phyloP scores from a whole-genome alignment of 176 grass and related monocot species.

The Avena sativa region DNA sequence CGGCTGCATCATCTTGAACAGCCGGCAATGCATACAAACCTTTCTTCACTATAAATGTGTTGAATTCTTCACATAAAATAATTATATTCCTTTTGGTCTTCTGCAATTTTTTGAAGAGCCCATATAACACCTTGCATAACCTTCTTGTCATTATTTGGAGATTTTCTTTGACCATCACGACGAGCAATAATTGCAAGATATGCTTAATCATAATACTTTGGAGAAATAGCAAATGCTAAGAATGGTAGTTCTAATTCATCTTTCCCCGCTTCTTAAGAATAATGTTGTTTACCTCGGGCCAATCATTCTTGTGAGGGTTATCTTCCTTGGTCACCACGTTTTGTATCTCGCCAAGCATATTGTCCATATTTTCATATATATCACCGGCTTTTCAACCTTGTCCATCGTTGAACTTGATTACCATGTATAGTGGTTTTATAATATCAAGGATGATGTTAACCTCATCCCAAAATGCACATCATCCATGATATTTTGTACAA shows the following conservation, averaged over 20 bases:
- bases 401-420: background rate
- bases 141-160: background rate
- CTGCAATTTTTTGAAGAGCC: no score
- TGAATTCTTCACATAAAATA: no score
- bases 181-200: no score
- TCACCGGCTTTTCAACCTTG: background rate
- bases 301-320: background rate
- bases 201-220: no score
- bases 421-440: background rate
- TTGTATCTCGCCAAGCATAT: background rate
- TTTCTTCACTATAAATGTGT: no score
- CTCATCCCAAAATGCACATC: background rate
- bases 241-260: background rate
- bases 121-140: no score
- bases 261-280: background rate
- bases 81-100: no score
- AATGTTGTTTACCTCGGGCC: no score
- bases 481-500: background rate
- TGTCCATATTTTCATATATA: constrained; percentile 15
- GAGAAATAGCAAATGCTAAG: no score
- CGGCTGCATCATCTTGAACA: no score
- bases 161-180: no score
- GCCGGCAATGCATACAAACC: no score
- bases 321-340: background rate
- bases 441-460: background rate